These are phyloP conservation scores for Phytophthora colocasiae DNA, from an alignment of 352 stramenopile genomes.

Conservation along the genomic window DNA sequence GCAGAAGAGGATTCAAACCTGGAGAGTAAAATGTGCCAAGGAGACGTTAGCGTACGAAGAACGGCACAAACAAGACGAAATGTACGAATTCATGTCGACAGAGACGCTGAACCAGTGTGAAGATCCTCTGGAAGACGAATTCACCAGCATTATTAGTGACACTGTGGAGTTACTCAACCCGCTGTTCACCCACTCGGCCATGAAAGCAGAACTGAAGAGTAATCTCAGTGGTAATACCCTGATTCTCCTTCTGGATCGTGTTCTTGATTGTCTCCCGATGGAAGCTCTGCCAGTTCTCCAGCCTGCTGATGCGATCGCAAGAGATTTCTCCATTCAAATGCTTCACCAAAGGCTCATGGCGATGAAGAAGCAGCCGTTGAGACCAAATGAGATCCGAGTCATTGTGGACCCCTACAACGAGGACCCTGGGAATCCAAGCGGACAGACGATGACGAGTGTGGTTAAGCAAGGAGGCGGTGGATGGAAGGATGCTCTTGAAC, in stretches of 20 bases:
- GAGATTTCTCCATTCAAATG: constrained; percentile 81
- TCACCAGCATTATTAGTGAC: constrained; percentile 56
- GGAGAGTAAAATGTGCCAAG: constrained; percentile 49
- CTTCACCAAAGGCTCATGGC: constrained; percentile 57
- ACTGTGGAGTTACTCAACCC: constrained; percentile 53
- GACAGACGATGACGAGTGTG: constrained; percentile 52
- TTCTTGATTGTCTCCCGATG: constrained; percentile 57
- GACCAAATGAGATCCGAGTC: constrained; percentile 65
- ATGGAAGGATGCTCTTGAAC: constrained; percentile 73
- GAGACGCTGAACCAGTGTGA: constrained; percentile 16
- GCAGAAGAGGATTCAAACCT: constrained; percentile 38
- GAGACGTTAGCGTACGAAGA: constrained; percentile 53
- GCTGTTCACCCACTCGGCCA: constrained; percentile 59
- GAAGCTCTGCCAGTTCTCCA: constrained; percentile 57
- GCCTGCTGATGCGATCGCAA: constrained; percentile 56
- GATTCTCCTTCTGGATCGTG: constrained; percentile 62
- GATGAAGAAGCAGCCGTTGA: constrained; percentile 61
- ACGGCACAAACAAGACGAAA: constrained; percentile 38
- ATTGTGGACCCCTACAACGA: constrained; percentile 73
- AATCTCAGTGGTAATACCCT: constrained; percentile 56
- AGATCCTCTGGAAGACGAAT: constrained; percentile 63
- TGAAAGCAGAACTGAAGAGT: constrained; percentile 47
- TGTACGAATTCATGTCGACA: constrained; percentile 44
- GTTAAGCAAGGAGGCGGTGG: constrained; percentile 49
- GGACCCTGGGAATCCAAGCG: constrained; percentile 44